Percentiles rank a stretch among this genome's conserved stretches.
Evolutionary conservation across 495 filamentous ascomycete species (phyloP).

Genomic region (Cercophora newfieldiana): DNA sequence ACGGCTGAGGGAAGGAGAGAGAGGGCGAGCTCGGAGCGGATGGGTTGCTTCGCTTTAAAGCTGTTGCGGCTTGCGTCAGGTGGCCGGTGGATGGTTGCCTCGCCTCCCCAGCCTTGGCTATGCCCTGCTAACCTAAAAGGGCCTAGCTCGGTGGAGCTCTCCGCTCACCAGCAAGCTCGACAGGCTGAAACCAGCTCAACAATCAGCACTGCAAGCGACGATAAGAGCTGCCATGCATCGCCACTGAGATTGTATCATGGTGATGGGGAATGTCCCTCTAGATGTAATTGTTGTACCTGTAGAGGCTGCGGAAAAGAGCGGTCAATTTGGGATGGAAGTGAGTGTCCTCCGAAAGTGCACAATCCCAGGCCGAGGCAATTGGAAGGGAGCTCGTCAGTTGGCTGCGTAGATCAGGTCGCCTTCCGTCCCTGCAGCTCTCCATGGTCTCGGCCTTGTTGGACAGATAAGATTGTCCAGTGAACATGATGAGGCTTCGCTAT

Average conservation of each 20-base stretch:
- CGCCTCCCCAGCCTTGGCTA: slow-evolving; percentile 6
- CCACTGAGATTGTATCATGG: background rate
- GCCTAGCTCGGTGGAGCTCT: background rate
- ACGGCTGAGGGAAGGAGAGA: slow-evolving; percentile 33
- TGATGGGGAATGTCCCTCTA: background rate
- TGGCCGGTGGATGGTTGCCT: slow-evolving; percentile 21
- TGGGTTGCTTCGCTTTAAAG: slow-evolving; percentile 38
- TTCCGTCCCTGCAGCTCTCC: background rate
- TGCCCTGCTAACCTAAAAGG: background rate
- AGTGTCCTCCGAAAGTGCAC: background rate
- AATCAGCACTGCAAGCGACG: slow-evolving; percentile 8
- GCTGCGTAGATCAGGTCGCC: background rate
- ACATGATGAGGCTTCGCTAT: background rate
- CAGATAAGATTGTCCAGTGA: background rate
- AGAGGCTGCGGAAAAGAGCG: background rate
- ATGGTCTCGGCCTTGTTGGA: background rate
- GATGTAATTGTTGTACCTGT: background rate
- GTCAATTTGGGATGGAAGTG: background rate
- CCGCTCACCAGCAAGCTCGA: background rate
- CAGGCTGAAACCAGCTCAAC: slow-evolving; percentile 20
- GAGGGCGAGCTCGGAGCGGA: slow-evolving; percentile 28
- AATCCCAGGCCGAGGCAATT: background rate
- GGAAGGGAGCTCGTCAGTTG: background rate
- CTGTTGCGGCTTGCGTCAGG: slow-evolving; percentile 30
- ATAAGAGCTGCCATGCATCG: slow-evolving; percentile 17